Evolutionary conservation across 768 basidiomycete species (phyloP), one percentile per base, ranked within the genome.

Genomic region (Leccinum variicolor): DNA sequence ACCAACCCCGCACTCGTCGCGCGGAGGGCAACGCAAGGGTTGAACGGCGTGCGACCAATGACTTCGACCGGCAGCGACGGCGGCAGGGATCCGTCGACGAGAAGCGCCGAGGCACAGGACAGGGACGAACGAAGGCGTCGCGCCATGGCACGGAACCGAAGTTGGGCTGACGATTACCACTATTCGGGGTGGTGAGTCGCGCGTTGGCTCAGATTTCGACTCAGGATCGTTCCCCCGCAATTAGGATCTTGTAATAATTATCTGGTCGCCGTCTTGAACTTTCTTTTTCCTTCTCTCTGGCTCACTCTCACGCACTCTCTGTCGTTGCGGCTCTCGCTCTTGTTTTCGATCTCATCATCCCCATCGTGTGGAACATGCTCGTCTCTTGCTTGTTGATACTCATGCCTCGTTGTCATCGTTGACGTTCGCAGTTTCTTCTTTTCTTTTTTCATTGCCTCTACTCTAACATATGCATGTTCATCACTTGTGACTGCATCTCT

Each of bases 131-230:
- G 70, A 61, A 75, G 62, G 62, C 73, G 70, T 69, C 74, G 71
- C 31, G 80, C 80, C 11, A 66, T 87, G 69, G 79, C 82, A 52
- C 74, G 85, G 62, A 87, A 86, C 67, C 78, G 81, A 52, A 89
- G 84, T 66, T 87, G 83, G 84, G 81, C 83, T 21, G 80, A 86
- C 57, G 84, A 88, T 59, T 89, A 80, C 68, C 87, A 89, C 69
- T 76, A 73, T 58, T 67, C 79, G 17, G 87, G 87, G 43, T 89
- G 87, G 87, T 89, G 69, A 64, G 45, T 41, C 39, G n/a, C 39
- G 10, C n/a, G 10, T 41, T 11, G 39, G 39, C 45, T 25, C 21
- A 19, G n/a, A 43, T 43, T 45, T 39, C 17, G 17, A 4, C 39
- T 19, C 39, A 19, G 39, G 39, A 41, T 41, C 39, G 39, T 41